Conservation (phyloP, 1,139 yeast genomes). For the Sugiyamaella grinbergsii region DNA sequence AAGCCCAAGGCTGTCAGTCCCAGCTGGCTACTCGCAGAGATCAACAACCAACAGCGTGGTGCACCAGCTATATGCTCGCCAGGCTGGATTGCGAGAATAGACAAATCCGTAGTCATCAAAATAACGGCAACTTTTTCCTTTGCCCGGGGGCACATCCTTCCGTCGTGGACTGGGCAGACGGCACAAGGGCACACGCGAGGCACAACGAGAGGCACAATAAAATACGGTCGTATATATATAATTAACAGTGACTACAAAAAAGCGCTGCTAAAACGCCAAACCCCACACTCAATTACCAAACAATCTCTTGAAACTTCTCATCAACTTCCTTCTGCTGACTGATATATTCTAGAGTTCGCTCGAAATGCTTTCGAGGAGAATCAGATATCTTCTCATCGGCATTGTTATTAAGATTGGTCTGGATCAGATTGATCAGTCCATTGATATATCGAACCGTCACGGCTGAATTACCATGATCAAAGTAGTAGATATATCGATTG, state of each 20-base stretch:
- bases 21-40: too few relatives aligned
- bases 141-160: too few relatives aligned
- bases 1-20: too few relatives aligned
- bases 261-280: neutral
- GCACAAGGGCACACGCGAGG: too few relatives aligned
- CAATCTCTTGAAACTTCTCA: slow-evolving; percentile 60
- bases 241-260: neutral
- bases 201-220: neutral
- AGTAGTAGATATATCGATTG: slow-evolving; percentile 80
- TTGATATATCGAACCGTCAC: slow-evolving; percentile 76
- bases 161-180: too few relatives aligned
- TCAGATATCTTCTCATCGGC: slow-evolving; percentile 42
- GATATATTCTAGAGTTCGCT: slow-evolving; percentile 68
- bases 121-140: too few relatives aligned
- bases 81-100: too few relatives aligned
- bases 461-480: slow-evolving; percentile 75
- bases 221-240: neutral
- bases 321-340: slow-evolving; percentile 65
- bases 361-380: slow-evolving; percentile 55
- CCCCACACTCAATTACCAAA: slow-evolving; percentile 31
- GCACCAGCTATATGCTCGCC: too few relatives aligned
- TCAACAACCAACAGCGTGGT: too few relatives aligned
- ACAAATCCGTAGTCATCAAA: too few relatives aligned
- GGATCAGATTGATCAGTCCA: slow-evolving; percentile 82
- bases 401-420: slow-evolving; percentile 61